Evolutionary conservation across 2,329 filamentous ascomycete genomes (phyloP).

Genomic region (Tympanopsis confertula): DNA sequence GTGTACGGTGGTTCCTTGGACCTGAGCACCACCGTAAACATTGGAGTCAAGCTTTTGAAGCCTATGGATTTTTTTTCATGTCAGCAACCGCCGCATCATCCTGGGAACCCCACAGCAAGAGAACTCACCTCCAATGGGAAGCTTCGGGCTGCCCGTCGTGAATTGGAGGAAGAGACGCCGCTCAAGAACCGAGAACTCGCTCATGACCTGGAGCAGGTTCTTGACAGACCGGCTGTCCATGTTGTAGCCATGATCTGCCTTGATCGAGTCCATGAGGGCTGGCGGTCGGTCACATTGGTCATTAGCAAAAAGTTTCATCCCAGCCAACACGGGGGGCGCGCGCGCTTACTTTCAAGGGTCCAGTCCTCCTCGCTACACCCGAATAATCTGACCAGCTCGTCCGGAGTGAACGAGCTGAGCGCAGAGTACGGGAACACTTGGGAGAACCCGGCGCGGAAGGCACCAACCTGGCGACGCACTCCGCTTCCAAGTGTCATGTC

Average conservation of each 20-base stretch:
- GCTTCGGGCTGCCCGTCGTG: slow-evolving; percentile 92
- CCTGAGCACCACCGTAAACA: slow-evolving; percentile 98
- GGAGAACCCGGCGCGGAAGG: slow-evolving; percentile 83
- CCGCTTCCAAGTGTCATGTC: slow-evolving; percentile 81
- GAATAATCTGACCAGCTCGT: slow-evolving; percentile 89
- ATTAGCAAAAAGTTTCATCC: not conserved
- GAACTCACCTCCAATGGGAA: slow-evolving; percentile 84
- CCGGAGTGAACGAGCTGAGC: slow-evolving; percentile 83
- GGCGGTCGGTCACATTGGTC: slow-evolving; percentile 11
- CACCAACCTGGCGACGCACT: slow-evolving; percentile 77
- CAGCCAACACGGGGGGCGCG: not conserved
- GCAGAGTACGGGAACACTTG: slow-evolving; percentile 94
- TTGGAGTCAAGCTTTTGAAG: slow-evolving; percentile 91
- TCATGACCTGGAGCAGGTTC: slow-evolving; percentile 90
- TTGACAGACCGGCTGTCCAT: slow-evolving; percentile 95
- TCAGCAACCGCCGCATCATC: slow-evolving; percentile 4
- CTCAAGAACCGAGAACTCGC: slow-evolving; percentile 61
- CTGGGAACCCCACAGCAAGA: slow-evolving; percentile 1
- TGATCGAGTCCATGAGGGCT: slow-evolving; percentile 96
- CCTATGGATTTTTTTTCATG: slow-evolving; percentile 40
- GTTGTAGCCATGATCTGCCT: slow-evolving; percentile 96
- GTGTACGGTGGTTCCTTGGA: slow-evolving; percentile 90
- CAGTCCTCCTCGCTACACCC: slow-evolving; percentile 89
- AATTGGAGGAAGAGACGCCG: slow-evolving; percentile 94
- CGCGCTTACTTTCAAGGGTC: slow-evolving; percentile 80